Conservation (phyloP, 495 filamentous ascomycete genomes). For the Daldinia vernicosa region DNA sequence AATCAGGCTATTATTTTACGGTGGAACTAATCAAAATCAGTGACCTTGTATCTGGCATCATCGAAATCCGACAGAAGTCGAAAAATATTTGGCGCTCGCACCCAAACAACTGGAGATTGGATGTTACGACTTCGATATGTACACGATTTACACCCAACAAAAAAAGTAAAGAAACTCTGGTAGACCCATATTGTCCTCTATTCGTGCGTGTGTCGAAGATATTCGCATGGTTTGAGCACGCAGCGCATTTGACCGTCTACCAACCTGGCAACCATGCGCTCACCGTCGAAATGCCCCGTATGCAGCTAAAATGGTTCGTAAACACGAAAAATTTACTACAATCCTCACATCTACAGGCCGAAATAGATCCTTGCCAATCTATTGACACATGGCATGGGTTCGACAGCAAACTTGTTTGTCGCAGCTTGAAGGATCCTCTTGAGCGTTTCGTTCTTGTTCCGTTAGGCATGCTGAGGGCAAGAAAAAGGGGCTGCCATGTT, state of each 20-base stretch:
- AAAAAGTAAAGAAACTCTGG: conserved; percentile 29
- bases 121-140: conserved; percentile 28
- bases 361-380: conserved; percentile 60
- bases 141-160: conserved; percentile 12
- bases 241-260: conserved; percentile 45
- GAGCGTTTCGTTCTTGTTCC: conserved; percentile 52
- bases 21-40: conserved; percentile 12
- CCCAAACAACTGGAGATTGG: conserved; percentile 25
- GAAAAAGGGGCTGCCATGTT: conserved; percentile 45
- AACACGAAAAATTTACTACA: conserved; percentile 49
- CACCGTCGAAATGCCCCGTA: conserved; percentile 46
- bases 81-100: conserved; percentile 53
- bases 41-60: conserved; percentile 48
- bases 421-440: conserved; percentile 42
- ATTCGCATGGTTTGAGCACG: conserved; percentile 48
- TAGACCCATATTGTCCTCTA: conserved; percentile 42
- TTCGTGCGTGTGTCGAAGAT: conserved; percentile 48
- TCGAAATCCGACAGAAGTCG: conserved; percentile 61
- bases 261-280: conserved; percentile 43
- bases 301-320: conserved; percentile 54
- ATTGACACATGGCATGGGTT: conserved; percentile 61
- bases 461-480: conserved; percentile 28
- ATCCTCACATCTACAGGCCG: conserved; percentile 51
- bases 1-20: background rate
- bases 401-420: conserved; percentile 54